Evolutionary conservation across 176 grass and related monocot species (phyloP).

Genomic region (Luzula sylvatica): DNA sequence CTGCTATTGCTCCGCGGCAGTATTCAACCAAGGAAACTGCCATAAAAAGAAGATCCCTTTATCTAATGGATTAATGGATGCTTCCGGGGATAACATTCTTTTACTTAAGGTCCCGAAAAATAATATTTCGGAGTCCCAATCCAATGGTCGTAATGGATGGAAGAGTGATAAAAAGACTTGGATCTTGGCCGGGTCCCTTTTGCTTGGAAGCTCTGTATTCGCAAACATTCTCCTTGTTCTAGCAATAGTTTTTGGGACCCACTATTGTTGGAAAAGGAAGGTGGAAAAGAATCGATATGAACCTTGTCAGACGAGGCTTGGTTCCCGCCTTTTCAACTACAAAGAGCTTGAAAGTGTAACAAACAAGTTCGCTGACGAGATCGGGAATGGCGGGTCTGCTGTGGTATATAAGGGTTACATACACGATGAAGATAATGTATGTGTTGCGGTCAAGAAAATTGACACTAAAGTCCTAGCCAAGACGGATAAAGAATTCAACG

Average conservation of each 20-base stretch:
- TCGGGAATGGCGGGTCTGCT: constrained; percentile 35
- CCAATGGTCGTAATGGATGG: background rate
- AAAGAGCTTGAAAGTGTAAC: constrained; percentile 40
- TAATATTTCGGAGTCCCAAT: constrained; percentile 2
- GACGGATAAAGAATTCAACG: constrained; percentile 39
- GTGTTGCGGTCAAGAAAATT: constrained; percentile 38
- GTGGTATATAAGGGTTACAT: constrained; percentile 35
- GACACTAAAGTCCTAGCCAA: constrained; percentile 21
- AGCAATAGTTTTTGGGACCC: background rate
- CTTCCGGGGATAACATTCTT: background rate
- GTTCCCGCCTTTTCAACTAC: constrained; percentile 23
- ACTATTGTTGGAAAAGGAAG: constrained; percentile 4
- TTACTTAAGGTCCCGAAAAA: constrained; percentile 28
- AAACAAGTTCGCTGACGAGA: constrained; percentile 21
- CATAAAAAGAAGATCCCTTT: background rate
- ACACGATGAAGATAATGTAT: background rate
- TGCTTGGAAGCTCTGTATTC: constrained; percentile 27
- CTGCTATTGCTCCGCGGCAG: background rate
- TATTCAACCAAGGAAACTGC: background rate
- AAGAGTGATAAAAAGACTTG: constrained; percentile 13
- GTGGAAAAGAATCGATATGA: background rate
- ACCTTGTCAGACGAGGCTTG: background rate
- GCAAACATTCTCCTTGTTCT: constrained; percentile 22
- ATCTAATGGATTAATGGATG: constrained; percentile 17
- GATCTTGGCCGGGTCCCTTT: constrained; percentile 23